A percentile compares a stretch with the other conserved stretches of the same genome.
phyloP scores from a whole-genome alignment of 306 rosid genomes.

The Prunus persica region Prunus_persica_NCBIv2 NC_034009.1:42072001-42072500 shows the following conservation, averaged over 20 bases:
- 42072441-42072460: not conserved
- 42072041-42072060: not conserved
- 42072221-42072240: slow-evolving; percentile 27
- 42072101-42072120: not conserved
- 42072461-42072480: slow-evolving; percentile 6
- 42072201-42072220: slow-evolving; percentile 3
- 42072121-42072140: not conserved
- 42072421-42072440: not conserved
- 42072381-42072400: slow-evolving; percentile 26
- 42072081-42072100: not conserved
- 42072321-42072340: slow-evolving; percentile 18
- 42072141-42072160: slow-evolving; percentile 21
- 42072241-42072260: slow-evolving; percentile 14
- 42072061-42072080: not conserved
- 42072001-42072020: accelerated
- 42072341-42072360: slow-evolving; percentile 13
- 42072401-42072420: slow-evolving; percentile 13
- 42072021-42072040: not conserved
- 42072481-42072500: not conserved
- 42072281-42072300: slow-evolving; percentile 13
- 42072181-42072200: slow-evolving; percentile 18
- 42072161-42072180: slow-evolving; percentile 19
- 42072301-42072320: slow-evolving; percentile 24
- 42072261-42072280: slow-evolving; percentile 13
- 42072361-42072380: slow-evolving; percentile 21